These are phyloP conservation scores for Arthrocladium fulminans DNA, from an alignment of 2,329 filamentous ascomycete species.

Conservation along the genomic window DNA sequence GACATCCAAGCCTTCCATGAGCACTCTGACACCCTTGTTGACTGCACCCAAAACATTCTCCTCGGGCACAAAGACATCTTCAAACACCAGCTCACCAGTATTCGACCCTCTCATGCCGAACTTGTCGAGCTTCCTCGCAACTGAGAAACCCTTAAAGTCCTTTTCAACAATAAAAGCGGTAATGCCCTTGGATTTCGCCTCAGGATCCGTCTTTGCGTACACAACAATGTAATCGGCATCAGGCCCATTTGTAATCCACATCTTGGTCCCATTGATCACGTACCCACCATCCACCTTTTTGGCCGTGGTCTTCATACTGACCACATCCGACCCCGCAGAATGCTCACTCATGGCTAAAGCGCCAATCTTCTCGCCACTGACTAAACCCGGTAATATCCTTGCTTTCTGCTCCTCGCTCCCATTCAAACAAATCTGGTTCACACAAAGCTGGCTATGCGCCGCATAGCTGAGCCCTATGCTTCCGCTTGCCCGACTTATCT, in stretches of 20 bases:
- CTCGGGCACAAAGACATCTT: slow-evolving; percentile 77
- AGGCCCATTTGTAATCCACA: slow-evolving; percentile 98
- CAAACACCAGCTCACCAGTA: slow-evolving; percentile 87
- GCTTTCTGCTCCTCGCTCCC: slow-evolving; percentile 69
- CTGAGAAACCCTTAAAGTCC: slow-evolving; percentile 64
- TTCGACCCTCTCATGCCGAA: slow-evolving; percentile 97
- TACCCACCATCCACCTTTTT: slow-evolving; percentile 76
- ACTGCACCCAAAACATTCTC: slow-evolving; percentile 72
- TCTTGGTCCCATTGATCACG: slow-evolving; percentile 80
- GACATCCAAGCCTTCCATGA: slow-evolving; percentile 94
- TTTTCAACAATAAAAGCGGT: slow-evolving; percentile 85
- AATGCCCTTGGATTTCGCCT: slow-evolving; percentile 76
- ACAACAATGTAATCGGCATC: slow-evolving; percentile 89
- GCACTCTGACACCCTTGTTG: slow-evolving; percentile 74
- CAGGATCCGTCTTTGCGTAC: slow-evolving; percentile 89
- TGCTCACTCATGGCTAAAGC: slow-evolving; percentile 94
- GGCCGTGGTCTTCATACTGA: slow-evolving; percentile 86
- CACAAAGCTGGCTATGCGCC: slow-evolving; percentile 89
- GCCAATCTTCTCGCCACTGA: slow-evolving; percentile 72
- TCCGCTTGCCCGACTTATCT: slow-evolving; percentile 72
- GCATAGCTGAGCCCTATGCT: slow-evolving; percentile 87
- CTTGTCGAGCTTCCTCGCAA: slow-evolving; percentile 88
- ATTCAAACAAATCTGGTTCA: slow-evolving; percentile 93
- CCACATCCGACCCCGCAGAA: slow-evolving; percentile 82
- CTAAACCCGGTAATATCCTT: slow-evolving; percentile 68